Conservation (phyloP, 805 yeast species). For the Cyberlindnera americana region DNA sequence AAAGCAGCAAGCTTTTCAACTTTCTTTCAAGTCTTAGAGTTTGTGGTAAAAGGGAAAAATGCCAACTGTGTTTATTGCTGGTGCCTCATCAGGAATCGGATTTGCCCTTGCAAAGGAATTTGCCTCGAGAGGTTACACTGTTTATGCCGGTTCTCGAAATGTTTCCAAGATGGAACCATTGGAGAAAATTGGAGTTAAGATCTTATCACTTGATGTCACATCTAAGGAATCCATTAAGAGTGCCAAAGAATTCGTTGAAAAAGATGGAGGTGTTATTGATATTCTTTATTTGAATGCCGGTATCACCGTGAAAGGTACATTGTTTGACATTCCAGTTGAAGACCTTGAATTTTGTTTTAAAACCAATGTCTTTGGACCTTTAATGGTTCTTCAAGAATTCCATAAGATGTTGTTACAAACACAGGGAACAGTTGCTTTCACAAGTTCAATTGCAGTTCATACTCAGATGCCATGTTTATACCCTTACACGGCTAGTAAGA, state of each 20-base stretch:
- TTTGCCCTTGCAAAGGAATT: conserved; percentile 43
- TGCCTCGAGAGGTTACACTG: conserved; percentile 37
- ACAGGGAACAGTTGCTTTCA: conserved; percentile 36
- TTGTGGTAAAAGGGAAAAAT: neutral
- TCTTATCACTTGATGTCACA: conserved; percentile 36
- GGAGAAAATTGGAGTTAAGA: conserved; percentile 30
- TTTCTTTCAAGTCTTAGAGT: no score
- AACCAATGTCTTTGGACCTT: conserved; percentile 39
- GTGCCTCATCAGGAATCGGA: conserved; percentile 62
- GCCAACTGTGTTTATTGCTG: conserved; percentile 49
- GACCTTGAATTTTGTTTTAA: conserved; percentile 23
- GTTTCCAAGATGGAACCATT: conserved; percentile 30
- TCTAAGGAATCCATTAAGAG: conserved; percentile 27
- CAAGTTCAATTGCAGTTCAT: conserved; percentile 33
- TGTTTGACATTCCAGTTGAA: conserved; percentile 32
- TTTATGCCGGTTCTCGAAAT: conserved; percentile 34
- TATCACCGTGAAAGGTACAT: conserved; percentile 22
- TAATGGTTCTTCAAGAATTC: conserved; percentile 34
- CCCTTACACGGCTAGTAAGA: conserved; percentile 36
- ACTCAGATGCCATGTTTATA: conserved; percentile 34
- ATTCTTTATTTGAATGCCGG: conserved; percentile 43
- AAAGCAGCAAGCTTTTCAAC: no score
- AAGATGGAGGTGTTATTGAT: conserved; percentile 33
- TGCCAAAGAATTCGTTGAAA: conserved; percentile 25
- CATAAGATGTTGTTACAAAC: conserved; percentile 30